Evolutionary conservation across 1,139 yeast genomes (phyloP), one percentile per base, ranked within the genome.

Genomic region (Zygosaccharomyces pseudobailii): DNA sequence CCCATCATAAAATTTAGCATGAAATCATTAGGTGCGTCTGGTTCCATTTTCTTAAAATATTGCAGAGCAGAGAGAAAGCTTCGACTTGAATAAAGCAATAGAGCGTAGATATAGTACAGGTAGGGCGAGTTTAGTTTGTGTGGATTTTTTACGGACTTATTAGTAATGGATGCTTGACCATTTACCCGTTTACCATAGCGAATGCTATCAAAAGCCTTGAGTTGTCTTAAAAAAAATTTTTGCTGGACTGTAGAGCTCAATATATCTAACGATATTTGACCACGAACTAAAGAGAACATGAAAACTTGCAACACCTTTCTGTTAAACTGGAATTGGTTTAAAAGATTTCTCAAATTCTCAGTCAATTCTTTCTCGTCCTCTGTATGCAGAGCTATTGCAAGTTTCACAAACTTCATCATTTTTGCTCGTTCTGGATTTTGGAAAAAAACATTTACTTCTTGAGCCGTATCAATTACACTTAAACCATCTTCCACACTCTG

Each of bases 211-310:
- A 80, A 84, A 0, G 96, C 94, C 62, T 90, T 92, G 55, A 90
- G 72, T 58, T 90, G 97, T 54, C 98, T 80, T 51, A 92, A 70
- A 55, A 90, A 82, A 63, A 82, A 92, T 65, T 92, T 92, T 59
- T 90, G 97, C 59, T 88, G 92, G 51, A 87, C 87, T 36, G 87
- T 81, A 45, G 84, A 82, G 41, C 87, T 81, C 62, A 84, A 84
- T 10, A 72, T 72, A 7, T 72, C 67, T 1, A 90, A 87, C 0
- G 94, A 79, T 2, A 84, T 71, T 50, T 84, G 80, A 4, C 68
- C 68, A 31, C 56, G 56, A 2, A 61, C 49, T 21, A 66, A 53
- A 43, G 87, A 75, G 42, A 84, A 78, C 58, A 84, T 68, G 63
- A 87, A 88, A 28, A 88, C 66, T 51, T 82, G 79, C 56, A 81